A percentile compares a stretch with the other conserved stretches of the same genome.
Evolutionary conservation across 148 eudicot species (phyloP).

Genomic region (Vaccinium corymbosum): DNA sequence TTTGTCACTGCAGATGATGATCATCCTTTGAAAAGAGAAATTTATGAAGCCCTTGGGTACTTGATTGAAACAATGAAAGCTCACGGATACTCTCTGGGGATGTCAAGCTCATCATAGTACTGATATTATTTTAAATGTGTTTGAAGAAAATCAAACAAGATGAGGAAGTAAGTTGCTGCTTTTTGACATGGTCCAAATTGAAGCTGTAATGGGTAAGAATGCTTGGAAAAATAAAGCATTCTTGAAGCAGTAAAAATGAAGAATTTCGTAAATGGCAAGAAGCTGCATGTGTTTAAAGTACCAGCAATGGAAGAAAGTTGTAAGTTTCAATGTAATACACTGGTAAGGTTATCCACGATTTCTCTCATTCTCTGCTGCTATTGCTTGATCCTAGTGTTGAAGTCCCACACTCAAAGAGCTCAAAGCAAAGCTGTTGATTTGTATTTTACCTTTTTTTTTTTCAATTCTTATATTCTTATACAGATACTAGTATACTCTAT

Average conservation of each 20-base stretch:
- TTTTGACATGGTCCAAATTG: neutral
- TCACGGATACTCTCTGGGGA: neutral
- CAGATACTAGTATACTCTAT: no score
- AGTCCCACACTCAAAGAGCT: no score
- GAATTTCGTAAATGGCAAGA: neutral
- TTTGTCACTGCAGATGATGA: conserved; percentile 36
- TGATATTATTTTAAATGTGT: neutral
- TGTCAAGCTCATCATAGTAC: neutral
- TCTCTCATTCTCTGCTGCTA: no score
- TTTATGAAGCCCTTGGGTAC: conserved; percentile 9
- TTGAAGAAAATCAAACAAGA: neutral
- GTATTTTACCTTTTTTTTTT: no score
- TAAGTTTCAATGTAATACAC: neutral
- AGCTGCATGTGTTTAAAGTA: neutral
- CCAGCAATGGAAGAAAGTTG: neutral
- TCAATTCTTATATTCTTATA: no score
- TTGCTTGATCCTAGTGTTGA: no score
- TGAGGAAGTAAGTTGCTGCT: neutral
- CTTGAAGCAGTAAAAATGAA: neutral
- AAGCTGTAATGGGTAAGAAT: neutral
- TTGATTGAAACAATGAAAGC: conserved; percentile 9
- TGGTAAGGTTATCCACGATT: neutral
- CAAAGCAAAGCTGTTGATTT: no score
- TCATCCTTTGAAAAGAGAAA: conserved; percentile 18
- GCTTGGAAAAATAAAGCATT: neutral